Evolutionary conservation across 2,329 filamentous ascomycete species (phyloP), one percentile per base, ranked within the genome.

Genomic region (Dactylellina haptotyla): DNA sequence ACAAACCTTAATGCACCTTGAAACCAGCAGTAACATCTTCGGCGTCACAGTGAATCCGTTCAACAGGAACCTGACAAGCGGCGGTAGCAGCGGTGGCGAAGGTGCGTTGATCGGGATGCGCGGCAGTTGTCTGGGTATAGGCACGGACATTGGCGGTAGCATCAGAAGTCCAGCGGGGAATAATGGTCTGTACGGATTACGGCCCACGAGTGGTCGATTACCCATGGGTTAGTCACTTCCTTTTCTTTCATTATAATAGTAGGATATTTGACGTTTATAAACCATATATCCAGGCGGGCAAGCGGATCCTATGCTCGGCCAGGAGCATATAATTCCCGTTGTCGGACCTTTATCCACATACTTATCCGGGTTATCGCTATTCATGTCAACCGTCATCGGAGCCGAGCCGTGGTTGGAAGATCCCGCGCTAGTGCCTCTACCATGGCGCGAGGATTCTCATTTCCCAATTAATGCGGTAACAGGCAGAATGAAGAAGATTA

Each of bases 41-140:
- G 80, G 80, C 1, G 80, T 82, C 0, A 87, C 86, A 0, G 81
- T 83, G 8, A 87, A 87, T 75, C 85, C 86, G 0, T 83, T 82
- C 77, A 87, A 87, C 77, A 81, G 80, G 0, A 81, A 80, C 1
- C 77, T 87, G 23, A 85, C 84, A 0, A 77, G 81, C 16, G 86
- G 86, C 4, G 86, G 86, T 1, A 85, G 83, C 2, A 85, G 84
- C 4, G 86, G 86, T 43, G 86, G 86, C 46, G 86, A 88, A 79
- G 85, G 85, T 1, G 85, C 86, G 0, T 78, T 87, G 2, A 64
- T 87, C 10, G 85, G 82, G 0, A 79, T 87, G 23, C 79, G 82
- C 20, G 85, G 85, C 8, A 85, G 83, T 10, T 82, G 81, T 77
- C 79, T 87, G 8, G 86, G 85, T 0, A 83, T 87, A 50, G 86